Evolutionary conservation across 148 eudicot genomes (phyloP).

Genomic region (Pouteria glomerata): DNA sequence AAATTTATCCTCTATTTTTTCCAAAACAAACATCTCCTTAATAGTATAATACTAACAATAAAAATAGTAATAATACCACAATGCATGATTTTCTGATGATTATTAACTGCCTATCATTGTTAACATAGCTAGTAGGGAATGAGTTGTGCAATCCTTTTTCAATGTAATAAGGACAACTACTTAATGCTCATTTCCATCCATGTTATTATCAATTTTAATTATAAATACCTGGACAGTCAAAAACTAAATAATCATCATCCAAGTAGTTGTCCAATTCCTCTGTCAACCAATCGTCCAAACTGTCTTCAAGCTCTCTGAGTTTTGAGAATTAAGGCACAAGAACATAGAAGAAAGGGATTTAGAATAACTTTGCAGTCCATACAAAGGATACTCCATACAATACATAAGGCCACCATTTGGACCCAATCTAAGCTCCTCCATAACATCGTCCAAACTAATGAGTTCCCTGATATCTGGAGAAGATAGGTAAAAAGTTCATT

Average conservation of each 20-base stretch:
- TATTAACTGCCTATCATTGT: not conserved
- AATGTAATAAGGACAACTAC: not conserved
- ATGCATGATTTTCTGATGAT: too few relatives aligned
- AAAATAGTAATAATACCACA: too few relatives aligned
- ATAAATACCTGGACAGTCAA: conserved; percentile 76
- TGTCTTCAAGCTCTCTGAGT: conserved; percentile 71
- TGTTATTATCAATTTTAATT: not conserved
- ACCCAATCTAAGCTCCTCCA: conserved; percentile 90
- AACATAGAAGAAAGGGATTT: not conserved
- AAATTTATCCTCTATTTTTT: too few relatives aligned
- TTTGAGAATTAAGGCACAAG: conserved; percentile 29
- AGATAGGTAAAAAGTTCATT: not conserved
- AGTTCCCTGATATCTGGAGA: conserved; percentile 75
- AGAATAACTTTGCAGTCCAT: not conserved
- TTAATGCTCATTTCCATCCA: not conserved
- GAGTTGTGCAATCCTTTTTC: not conserved
- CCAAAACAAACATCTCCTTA: too few relatives aligned
- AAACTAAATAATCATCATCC: conserved; percentile 90
- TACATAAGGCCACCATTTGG: conserved; percentile 91
- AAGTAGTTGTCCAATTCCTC: conserved; percentile 76
- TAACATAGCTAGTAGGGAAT: not conserved
- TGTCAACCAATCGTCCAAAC: conserved; percentile 82
- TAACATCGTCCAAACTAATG: conserved; percentile 85
- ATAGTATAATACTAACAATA: too few relatives aligned
- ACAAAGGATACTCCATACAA: conserved; percentile 87